Evolutionary conservation across 345 rosid species (phyloP).

Genomic region (Bretschneidera sinensis): DNA sequence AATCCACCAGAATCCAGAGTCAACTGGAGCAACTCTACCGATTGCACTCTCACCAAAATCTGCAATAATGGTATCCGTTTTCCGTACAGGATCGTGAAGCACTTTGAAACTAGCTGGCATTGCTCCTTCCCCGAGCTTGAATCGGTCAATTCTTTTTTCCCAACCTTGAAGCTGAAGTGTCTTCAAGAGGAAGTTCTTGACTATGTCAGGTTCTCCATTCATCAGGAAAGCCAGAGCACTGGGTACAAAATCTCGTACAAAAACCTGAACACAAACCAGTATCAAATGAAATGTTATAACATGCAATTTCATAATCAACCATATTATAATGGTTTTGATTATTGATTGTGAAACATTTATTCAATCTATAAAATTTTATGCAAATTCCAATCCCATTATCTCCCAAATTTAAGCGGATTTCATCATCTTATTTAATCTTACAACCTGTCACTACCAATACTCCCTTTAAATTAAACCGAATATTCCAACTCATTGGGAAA

Average conservation of each 20-base stretch:
- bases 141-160: slow-evolving; percentile 62
- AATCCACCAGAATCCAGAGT: slow-evolving; percentile 93
- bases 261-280: slow-evolving; percentile 36
- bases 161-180: slow-evolving; percentile 68
- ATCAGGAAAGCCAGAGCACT: slow-evolving; percentile 77
- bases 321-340: slow-evolving; percentile 13
- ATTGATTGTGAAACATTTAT: not conserved
- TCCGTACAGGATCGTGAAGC: slow-evolving; percentile 62
- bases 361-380: not conserved
- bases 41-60: slow-evolving; percentile 87
- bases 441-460: too few species aligned
- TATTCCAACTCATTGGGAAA: not conserved
- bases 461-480: too few species aligned
- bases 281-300: not conserved
- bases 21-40: slow-evolving; percentile 85
- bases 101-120: slow-evolving; percentile 92
- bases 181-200: slow-evolving; percentile 65
- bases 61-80: slow-evolving; percentile 57
- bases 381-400: not conserved
- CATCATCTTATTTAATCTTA: too few species aligned
- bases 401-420: too few species aligned
- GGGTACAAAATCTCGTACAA: slow-evolving; percentile 80
- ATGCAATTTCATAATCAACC: not conserved
- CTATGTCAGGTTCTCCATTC: slow-evolving; percentile 75
- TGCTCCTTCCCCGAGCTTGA: slow-evolving; percentile 76